Conservation (phyloP, 2,329 filamentous ascomycete genomes). For the Talaromyces marneffei region DNA sequence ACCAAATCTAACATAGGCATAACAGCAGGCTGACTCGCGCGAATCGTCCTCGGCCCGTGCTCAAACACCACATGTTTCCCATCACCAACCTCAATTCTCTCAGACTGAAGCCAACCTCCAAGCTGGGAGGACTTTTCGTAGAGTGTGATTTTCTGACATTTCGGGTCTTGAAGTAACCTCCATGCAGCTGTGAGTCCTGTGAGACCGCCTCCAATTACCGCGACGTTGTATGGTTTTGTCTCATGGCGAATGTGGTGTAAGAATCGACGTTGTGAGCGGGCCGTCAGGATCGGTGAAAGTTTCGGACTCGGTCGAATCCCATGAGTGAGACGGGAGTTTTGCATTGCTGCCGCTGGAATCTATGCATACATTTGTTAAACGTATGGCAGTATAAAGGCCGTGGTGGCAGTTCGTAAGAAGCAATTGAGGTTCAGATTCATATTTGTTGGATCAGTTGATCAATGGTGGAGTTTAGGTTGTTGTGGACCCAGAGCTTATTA, state of each 20-base stretch:
- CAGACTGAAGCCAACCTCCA: constrained; percentile 79
- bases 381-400: background rate
- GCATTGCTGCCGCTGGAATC: constrained; percentile 13
- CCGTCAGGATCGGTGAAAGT: too few relatives aligned
- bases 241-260: constrained; percentile 16
- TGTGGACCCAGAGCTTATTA: background rate
- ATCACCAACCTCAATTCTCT: constrained; percentile 51
- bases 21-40: constrained; percentile 53
- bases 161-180: constrained; percentile 65
- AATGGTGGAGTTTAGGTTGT: background rate
- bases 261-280: constrained; percentile 13
- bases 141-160: constrained; percentile 66
- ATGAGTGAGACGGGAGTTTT: constrained; percentile 19
- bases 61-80: constrained; percentile 69
- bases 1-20: constrained; percentile 67
- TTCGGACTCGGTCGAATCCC: constrained; percentile 18
- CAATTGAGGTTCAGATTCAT: background rate
- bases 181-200: constrained; percentile 75
- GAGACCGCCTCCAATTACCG: constrained; percentile 73
- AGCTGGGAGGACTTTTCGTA: constrained; percentile 66
- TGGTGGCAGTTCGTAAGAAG: background rate
- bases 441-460: background rate
- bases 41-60: constrained; percentile 72
- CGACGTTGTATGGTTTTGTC: constrained; percentile 44
- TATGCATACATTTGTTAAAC: constrained; percentile 1